Evolutionary conservation across 2,329 filamentous ascomycete genomes (phyloP), one percentile per base, ranked within the genome.

Genomic region (Talaromyces sp.): DNA sequence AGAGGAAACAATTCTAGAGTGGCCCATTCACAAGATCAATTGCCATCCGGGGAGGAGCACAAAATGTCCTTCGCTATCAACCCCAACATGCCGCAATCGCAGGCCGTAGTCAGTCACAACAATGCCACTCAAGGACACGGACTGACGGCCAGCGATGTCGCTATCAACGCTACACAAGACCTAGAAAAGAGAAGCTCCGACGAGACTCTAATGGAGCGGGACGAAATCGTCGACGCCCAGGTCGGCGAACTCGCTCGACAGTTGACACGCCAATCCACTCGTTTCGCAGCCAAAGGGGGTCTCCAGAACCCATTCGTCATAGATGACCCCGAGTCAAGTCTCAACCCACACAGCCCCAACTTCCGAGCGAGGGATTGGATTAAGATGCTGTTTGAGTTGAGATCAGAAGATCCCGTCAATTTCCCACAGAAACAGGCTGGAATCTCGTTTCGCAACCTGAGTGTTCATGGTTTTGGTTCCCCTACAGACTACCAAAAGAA

Each of bases 291-390:
- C 41, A 62, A 60, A 9, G 56, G 57, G 17, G 41, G n/a, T 19
- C 59, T 61, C 13, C 52, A 73, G 37, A 79, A 79, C 61, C 78
- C 78, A 1, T 80, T 80, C 60, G 67, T 77, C 6, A 67, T 77
- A 47, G 61, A 73, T 7, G 71, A 73, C 10, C 67, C 68, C 6
- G 71, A 79, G 50, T 74, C 78, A 0, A 71, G 76, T 49, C 70
- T 83, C 4, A 76, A 83, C 64, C 81, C 81, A 3, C 73, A 73
- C 41, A 78, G 77, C 19, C 71, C 73, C 31, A 67, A 73, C 3
- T 83, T 83, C 69, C 78, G 77, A 65, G 74, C 80, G 4, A 75
- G 75, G 19, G 75, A 78, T 67, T 83, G 81, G 81, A 78, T 79
- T 33, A 81, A 76, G 59, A 79, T 80, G 8, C 69, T 78, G 50